These are phyloP conservation scores for Volvox africanus DNA, from an alignment of 139 green algal species.

Conservation along the genomic window DNA sequence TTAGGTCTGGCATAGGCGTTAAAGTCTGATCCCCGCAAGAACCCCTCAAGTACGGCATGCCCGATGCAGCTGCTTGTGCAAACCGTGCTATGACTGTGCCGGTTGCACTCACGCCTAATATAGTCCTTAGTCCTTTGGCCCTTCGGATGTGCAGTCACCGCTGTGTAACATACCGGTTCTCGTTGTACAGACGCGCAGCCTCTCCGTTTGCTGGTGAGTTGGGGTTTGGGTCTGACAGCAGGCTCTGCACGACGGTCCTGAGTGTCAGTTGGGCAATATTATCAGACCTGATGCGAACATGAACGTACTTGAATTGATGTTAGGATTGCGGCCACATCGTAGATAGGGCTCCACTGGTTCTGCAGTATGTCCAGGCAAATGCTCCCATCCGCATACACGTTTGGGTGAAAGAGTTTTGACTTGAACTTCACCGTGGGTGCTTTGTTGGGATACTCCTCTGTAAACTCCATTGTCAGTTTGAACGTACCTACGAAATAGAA, in stretches of 20 bases:
- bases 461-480: conserved; percentile 95
- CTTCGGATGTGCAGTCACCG: too few species aligned
- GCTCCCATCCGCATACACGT: conserved; percentile 95
- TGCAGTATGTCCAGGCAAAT: conserved; percentile 99
- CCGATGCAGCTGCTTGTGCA: too few species aligned
- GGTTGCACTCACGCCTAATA: too few species aligned
- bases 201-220: conserved; percentile 98
- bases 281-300: too few species aligned
- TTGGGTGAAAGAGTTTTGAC: conserved; percentile 97
- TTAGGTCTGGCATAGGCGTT: too few species aligned
- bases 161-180: conserved; percentile 76
- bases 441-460: conserved; percentile 99
- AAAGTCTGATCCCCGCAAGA: too few species aligned
- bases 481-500: conserved; percentile 84
- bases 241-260: conserved; percentile 75
- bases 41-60: too few species aligned
- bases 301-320: conserved; percentile 92
- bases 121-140: too few species aligned
- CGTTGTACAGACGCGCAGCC: conserved; percentile 91
- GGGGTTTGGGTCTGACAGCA: conserved; percentile 97
- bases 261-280: too few species aligned
- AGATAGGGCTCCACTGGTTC: conserved; percentile 99
- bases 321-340: conserved; percentile 96
- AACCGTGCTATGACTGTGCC: too few species aligned
- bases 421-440: conserved; percentile 96